Percentiles rank a stretch among this genome's conserved stretches.
Conservation (phyloP, 495 filamentous ascomycete species). For the Penicillium antarcticum region DNA sequence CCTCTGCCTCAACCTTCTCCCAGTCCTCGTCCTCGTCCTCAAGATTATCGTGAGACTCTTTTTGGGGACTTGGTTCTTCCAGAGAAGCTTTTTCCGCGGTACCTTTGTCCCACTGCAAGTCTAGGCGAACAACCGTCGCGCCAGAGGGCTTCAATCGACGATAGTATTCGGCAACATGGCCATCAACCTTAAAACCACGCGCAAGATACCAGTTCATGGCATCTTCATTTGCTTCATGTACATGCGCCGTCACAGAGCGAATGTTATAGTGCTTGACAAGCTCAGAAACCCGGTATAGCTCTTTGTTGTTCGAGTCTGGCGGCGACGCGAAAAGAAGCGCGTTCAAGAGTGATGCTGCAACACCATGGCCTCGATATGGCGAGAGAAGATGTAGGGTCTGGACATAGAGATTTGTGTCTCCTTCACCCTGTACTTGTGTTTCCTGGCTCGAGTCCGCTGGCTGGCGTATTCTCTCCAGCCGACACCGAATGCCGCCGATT, state of each 20-base stretch:
- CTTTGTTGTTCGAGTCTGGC: slow-evolving; percentile 9
- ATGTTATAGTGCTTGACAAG: slow-evolving; percentile 49
- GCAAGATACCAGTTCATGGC: slow-evolving; percentile 80
- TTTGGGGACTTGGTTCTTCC: neutral
- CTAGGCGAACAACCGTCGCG: slow-evolving; percentile 68
- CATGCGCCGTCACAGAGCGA: slow-evolving; percentile 74
- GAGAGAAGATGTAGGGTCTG: slow-evolving; percentile 80
- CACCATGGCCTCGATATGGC: slow-evolving; percentile 73
- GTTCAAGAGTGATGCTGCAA: slow-evolving; percentile 71
- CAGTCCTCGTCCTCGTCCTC: slow-evolving; percentile 44
- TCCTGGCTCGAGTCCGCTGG: neutral
- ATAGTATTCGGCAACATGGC: slow-evolving; percentile 72
- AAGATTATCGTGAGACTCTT: neutral
- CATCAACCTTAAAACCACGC: slow-evolving; percentile 68
- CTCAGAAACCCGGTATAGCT: slow-evolving; percentile 36
- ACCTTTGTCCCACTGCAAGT: slow-evolving; percentile 26
- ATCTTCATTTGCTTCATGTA: slow-evolving; percentile 89
- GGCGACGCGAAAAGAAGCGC: slow-evolving; percentile 49
- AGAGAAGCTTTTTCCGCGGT: neutral
- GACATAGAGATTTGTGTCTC: slow-evolving; percentile 66
- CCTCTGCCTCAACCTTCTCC: slow-evolving; percentile 45
- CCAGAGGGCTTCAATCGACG: slow-evolving; percentile 74
- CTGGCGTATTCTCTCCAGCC: slow-evolving; percentile 53
- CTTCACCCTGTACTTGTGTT: neutral
- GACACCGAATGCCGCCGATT: slow-evolving; percentile 81